Evolutionary conservation across 2,329 filamentous ascomycete genomes (phyloP).

Genomic region (Fusarium decemcellulare): DNA sequence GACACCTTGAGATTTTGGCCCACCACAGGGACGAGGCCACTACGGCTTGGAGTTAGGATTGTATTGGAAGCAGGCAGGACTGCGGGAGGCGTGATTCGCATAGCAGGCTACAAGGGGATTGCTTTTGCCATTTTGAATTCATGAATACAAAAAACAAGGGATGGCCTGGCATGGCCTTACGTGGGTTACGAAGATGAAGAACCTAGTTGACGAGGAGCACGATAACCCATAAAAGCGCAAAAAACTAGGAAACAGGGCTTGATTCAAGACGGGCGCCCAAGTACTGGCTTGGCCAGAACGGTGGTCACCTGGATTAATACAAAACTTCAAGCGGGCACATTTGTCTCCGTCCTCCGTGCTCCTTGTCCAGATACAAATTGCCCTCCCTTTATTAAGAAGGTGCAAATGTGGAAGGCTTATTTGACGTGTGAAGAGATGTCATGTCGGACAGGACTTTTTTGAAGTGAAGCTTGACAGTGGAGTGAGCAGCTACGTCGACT

Average conservation of each 20-base stretch:
- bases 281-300: neutral
- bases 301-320: conserved; percentile 29
- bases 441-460: too few relatives aligned
- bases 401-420: too few relatives aligned
- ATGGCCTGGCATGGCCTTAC: conserved; percentile 43
- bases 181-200: conserved; percentile 38
- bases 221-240: conserved; percentile 34
- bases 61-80: conserved; percentile 42
- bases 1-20: conserved; percentile 33
- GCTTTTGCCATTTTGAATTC: conserved; percentile 46
- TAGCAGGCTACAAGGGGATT: conserved; percentile 36
- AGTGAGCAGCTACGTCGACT: neutral
- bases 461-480: too few relatives aligned
- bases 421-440: too few relatives aligned
- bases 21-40: conserved; percentile 33
- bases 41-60: conserved; percentile 47
- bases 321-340: conserved; percentile 28
- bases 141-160: conserved; percentile 31
- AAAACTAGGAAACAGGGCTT: conserved; percentile 38
- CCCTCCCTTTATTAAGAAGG: too few relatives aligned
- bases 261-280: conserved; percentile 10
- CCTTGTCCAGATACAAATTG: too few relatives aligned
- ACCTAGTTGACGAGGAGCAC: conserved; percentile 41
- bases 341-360: too few relatives aligned
- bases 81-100: conserved; percentile 30